Percentiles rank a stretch among this genome's conserved stretches.
Conservation (phyloP, 2,329 filamentous ascomycete species). For the Pseudogymnoascus sp. region DNA sequence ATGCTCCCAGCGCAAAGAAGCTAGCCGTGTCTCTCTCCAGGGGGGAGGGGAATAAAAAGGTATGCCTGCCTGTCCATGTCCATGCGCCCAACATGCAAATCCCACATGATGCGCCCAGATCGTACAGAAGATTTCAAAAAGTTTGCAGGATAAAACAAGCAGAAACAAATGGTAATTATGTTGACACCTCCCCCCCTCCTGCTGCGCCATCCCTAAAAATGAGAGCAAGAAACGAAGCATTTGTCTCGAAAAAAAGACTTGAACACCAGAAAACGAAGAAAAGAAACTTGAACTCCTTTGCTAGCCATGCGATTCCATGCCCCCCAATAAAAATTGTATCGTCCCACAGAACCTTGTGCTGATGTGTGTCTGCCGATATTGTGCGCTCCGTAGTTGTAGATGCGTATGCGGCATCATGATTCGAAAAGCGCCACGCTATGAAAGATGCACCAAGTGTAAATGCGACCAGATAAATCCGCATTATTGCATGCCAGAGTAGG, state of each 20-base stretch:
- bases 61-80: slow-evolving; percentile 4
- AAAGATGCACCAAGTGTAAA: slow-evolving; percentile 6
- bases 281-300: background rate
- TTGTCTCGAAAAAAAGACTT: background rate
- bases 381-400: slow-evolving; percentile 4
- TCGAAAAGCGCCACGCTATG: slow-evolving; percentile 5
- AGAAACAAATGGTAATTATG: slow-evolving; percentile 3
- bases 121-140: slow-evolving; percentile 1
- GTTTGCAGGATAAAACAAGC: background rate
- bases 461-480: slow-evolving; percentile 2
- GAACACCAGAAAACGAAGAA: slow-evolving; percentile 7
- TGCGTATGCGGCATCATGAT: background rate
- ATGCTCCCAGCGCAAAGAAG: slow-evolving; percentile 1
- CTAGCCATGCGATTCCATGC: slow-evolving; percentile 3
- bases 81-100: slow-evolving; percentile 4
- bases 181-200: background rate
- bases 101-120: slow-evolving; percentile 5
- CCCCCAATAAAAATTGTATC: background rate
- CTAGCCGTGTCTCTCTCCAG: background rate
- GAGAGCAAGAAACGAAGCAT: background rate
- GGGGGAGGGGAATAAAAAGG: background rate
- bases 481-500: background rate
- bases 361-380: slow-evolving; percentile 4
- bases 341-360: slow-evolving; percentile 3
- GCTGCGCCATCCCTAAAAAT: slow-evolving; percentile 1